Evolutionary conservation across 2,329 filamentous ascomycete species (phyloP).

Genomic region (Calonectria pteridis): DNA sequence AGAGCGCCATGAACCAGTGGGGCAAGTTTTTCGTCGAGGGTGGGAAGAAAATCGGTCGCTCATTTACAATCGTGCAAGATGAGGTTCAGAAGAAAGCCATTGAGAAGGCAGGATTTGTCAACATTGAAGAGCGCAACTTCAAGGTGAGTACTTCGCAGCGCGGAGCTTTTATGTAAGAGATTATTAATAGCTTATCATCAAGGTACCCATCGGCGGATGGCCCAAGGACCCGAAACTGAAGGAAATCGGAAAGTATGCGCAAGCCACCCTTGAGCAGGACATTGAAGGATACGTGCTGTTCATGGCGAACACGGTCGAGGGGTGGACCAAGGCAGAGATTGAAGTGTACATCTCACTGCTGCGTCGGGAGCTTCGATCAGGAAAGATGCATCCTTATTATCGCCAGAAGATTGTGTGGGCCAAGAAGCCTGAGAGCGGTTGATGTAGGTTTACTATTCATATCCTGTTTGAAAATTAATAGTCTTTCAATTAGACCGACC

Average conservation of each 20-base stretch:
- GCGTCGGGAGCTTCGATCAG: constrained; percentile 31
- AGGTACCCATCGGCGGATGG: constrained; percentile 36
- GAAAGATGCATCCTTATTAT: constrained; percentile 36
- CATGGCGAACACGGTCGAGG: constrained; percentile 33
- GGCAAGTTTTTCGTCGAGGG: constrained; percentile 36
- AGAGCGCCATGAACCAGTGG: constrained; percentile 36
- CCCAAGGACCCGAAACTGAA: constrained; percentile 18
- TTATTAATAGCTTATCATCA: background rate
- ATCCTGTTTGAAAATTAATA: too few relatives aligned
- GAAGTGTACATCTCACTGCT: constrained; percentile 36
- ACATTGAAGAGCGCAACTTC: constrained; percentile 26
- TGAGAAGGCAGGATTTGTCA: constrained; percentile 26
- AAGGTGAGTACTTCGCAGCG: background rate
- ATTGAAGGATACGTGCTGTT: constrained; percentile 36
- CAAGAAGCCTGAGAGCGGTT: constrained; percentile 9
- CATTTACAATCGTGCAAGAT: constrained; percentile 30
- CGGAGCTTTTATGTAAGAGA: rapidly evolving
- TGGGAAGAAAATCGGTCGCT: constrained; percentile 27
- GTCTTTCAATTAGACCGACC: too few relatives aligned
- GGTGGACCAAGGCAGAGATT: constrained; percentile 35
- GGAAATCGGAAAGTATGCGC: constrained; percentile 30
- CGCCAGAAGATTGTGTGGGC: constrained; percentile 33
- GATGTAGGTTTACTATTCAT: background rate
- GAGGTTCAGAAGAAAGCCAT: constrained; percentile 27
- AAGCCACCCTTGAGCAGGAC: constrained; percentile 36